Evolutionary conservation across 2,329 filamentous ascomycete genomes (phyloP), one percentile per base, ranked within the genome.

Genomic region (Talaromyces amestolkiae): DNA sequence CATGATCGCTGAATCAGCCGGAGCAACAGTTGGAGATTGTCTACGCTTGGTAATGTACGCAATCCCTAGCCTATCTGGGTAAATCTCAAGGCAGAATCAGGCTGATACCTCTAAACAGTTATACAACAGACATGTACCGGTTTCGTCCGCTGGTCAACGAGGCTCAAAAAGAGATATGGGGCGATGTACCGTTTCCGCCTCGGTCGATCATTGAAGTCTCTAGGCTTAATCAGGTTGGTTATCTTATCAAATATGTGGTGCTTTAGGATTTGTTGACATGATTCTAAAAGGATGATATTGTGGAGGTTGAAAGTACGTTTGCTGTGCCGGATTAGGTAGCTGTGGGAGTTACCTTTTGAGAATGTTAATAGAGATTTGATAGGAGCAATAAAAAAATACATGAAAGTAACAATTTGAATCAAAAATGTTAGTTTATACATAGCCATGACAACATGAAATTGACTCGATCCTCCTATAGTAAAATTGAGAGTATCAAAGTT

Each of bases 111-210:
- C n/a, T 63, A 6, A 5, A 22, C 3, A 63, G 33, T 22, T 63
- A 63, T n/a, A 63, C 60, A n/a, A 56, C 47, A 11, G 47, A 62
- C 24, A 62, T 62, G 43, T 53, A 62, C 19, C 60, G 60, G 51
- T 62, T 54, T 8, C 43, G 47, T 37, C 35, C 61, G 22, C 47
- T 63, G 22, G 61, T 56, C 61, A 63, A 63, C 8, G 49, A 63
- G 31, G 61, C 61, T 27, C 61, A 56, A 19, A 63, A 63, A 33
- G 49, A 56, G 61, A 63, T 56, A 63, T 63, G 35, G 49, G 37
- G 61, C n/a, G 35, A 56, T 3, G 3, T 45, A 22, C 49, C 22
- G 11, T 63, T 58, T 43, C 49, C 49, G 22, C 22, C 61, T 17
- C 15, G 61, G 27, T 43, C 35, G 27, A 63, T 63, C n/a, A 33